Conservation (phyloP, 495 filamentous ascomycete species). For the Aspergillus cristatus region DNA sequence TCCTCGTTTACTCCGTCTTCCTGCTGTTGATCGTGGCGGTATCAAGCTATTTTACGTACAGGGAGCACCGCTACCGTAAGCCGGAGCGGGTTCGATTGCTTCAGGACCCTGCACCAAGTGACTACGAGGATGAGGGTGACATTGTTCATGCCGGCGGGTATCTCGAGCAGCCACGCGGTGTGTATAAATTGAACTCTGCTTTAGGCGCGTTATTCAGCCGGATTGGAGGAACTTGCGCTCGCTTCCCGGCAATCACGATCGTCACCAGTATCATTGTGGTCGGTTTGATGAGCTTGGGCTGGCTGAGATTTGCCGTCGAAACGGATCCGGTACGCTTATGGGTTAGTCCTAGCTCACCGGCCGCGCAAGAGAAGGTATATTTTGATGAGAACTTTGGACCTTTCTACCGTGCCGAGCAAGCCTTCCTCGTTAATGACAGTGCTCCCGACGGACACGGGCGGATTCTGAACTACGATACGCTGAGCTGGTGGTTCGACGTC, state of each 20-base stretch:
- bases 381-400: constrained; percentile 94
- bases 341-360: constrained; percentile 87
- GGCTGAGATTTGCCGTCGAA: constrained; percentile 79
- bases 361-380: constrained; percentile 86
- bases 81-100: constrained; percentile 77
- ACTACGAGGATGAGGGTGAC: constrained; percentile 79
- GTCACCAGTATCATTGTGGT: constrained; percentile 58
- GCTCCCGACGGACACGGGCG: constrained; percentile 52
- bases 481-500: constrained; percentile 91
- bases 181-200: constrained; percentile 69
- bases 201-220: constrained; percentile 70
- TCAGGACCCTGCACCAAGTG: constrained; percentile 71
- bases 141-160: constrained; percentile 62
- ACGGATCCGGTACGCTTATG: constrained; percentile 83
- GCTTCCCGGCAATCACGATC: constrained; percentile 80
- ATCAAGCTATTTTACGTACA: constrained; percentile 64
- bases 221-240: constrained; percentile 74
- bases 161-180: constrained; percentile 54
- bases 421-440: constrained; percentile 87
- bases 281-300: constrained; percentile 69
- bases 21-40: constrained; percentile 58
- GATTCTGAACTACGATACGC: constrained; percentile 76
- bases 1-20: constrained; percentile 73
- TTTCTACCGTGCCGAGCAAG: constrained; percentile 90
- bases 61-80: constrained; percentile 59